Base-by-base conservation (phyloP, 306 rosid species). In the Neltuma alba region DNA sequence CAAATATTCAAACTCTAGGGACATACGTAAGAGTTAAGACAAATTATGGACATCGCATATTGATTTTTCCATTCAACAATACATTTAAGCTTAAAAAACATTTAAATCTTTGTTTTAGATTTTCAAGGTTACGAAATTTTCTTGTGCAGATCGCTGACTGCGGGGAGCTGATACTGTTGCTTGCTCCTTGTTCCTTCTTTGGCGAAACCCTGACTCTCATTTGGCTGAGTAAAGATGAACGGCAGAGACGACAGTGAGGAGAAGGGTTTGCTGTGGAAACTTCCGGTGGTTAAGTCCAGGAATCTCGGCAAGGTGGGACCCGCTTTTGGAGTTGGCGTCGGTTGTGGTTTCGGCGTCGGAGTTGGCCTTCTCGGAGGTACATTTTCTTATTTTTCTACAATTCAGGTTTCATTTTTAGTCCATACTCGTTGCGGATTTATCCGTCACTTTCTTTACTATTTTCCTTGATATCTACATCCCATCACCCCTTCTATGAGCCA, bases 331-430 rank as follows among this genome's bases (percentile, higher is more conserved):
- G 0, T 94, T 70, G 97, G 95, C 77, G 91, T 85, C 14, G 97
- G 99, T 41, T 92, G 97, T 55, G 99, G 97, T 33, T 4, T 92
- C n/a, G 99, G 97, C 58, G 70, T 94, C 76, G 97, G 97, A 78
- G 7, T 89, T 77, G 99, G 99, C 81, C 87, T 94, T 70, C 86
- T 94, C 64, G 99, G 97, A 71, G 97, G 97, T 92, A 64, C 1
- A 4, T 70, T 55, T 75, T n/a, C 18, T 38, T 36, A 27, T 27
- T 75, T 52, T 58, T 25, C 3, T 15, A 0, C 10, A n/a, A 14
- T 33, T 25, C 18, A 2, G 33, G 30, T 16, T 50, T 72, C 64
- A 5, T 50, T 50, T n/a, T 12, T 68, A 30, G 5, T 70, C 20
- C 40, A 44, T 70, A 8, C 14, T 3, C 15, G 7, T 44, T 42